These are phyloP conservation scores for Drechslera avenae DNA, from an alignment of 2,329 filamentous ascomycete genomes.

Conservation along the genomic window DNA sequence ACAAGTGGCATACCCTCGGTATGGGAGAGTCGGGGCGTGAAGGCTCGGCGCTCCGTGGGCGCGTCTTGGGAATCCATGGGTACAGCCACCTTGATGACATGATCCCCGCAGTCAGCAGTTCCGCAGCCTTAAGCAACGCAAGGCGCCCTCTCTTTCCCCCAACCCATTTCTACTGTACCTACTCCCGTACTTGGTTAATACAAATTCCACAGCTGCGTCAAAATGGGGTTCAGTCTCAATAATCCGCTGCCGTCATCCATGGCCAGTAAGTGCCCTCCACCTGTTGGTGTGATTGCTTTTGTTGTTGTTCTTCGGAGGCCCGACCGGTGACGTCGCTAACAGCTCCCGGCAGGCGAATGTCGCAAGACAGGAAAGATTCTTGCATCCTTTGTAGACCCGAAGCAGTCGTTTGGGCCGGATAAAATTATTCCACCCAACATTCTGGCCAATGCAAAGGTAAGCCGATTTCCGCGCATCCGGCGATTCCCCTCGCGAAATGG, in stretches of 20 bases:
- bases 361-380: slow-evolving; percentile 97
- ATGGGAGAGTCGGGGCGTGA: no score
- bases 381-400: slow-evolving; percentile 89
- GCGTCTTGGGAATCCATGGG: slow-evolving; percentile 1
- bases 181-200: slow-evolving; percentile 3
- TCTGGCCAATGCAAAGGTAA: slow-evolving; percentile 87
- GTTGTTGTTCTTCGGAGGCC: neutral
- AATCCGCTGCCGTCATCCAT: slow-evolving; percentile 61
- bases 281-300: neutral
- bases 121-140: neutral
- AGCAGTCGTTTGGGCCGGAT: slow-evolving; percentile 91
- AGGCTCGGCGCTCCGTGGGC: neutral
- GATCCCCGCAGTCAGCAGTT: slow-evolving; percentile 6
- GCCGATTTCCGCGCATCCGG: slow-evolving; percentile 6
- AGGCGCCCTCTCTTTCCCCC: slow-evolving; percentile 1
- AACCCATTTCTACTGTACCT: neutral
- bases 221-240: slow-evolving; percentile 57
- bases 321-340: slow-evolving; percentile 43
- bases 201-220: neutral
- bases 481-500: neutral
- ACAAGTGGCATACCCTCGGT: no score
- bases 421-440: slow-evolving; percentile 94
- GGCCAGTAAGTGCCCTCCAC: slow-evolving; percentile 52
- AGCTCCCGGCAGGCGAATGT: slow-evolving; percentile 75
- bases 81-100: slow-evolving; percentile 12